phyloP scores from a whole-genome alignment of 2,329 filamentous ascomycete species.

The Dothideomycetes sp. region DNA sequence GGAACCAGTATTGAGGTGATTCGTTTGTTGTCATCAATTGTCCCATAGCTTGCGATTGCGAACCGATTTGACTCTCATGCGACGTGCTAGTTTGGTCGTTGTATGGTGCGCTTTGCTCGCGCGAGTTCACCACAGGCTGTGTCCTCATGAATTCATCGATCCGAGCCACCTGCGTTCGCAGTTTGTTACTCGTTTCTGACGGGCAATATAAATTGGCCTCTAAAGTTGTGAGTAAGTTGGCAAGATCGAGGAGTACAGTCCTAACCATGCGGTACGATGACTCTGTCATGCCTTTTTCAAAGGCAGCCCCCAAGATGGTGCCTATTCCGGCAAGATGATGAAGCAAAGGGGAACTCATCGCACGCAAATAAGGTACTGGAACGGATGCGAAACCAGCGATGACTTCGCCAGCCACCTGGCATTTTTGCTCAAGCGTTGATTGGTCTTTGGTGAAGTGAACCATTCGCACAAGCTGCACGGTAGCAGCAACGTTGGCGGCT shows the following conservation, averaged over 20 bases:
- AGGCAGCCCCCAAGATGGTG: slow-evolving; percentile 36
- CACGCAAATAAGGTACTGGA: slow-evolving; percentile 33
- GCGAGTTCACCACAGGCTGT: background rate
- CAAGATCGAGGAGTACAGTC: slow-evolving; percentile 31
- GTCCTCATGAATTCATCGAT: slow-evolving; percentile 33
- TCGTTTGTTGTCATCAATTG: background rate
- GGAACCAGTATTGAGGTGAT: slow-evolving; percentile 26
- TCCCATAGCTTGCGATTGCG: background rate
- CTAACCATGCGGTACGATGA: slow-evolving; percentile 31
- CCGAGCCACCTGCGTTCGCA: slow-evolving; percentile 30
- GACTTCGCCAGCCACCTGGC: slow-evolving; percentile 34
- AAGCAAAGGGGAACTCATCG: slow-evolving; percentile 38
- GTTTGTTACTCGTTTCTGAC: slow-evolving; percentile 27
- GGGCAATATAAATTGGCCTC: slow-evolving; percentile 30
- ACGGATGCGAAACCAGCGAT: slow-evolving; percentile 32
- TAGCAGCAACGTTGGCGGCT: slow-evolving; percentile 40
- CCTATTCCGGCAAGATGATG: slow-evolving; percentile 40
- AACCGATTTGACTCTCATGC: background rate
- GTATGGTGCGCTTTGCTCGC: background rate
- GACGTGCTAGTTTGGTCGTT: background rate
- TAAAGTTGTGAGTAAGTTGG: slow-evolving; percentile 33
- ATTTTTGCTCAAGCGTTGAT: slow-evolving; percentile 29
- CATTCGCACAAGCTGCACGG: slow-evolving; percentile 38
- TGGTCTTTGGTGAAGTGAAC: slow-evolving; percentile 22
- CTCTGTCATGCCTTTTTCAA: slow-evolving; percentile 34